phyloP scores from a whole-genome alignment of 192 early-diverging fungal genomes.

The Entomortierella lignicola region DNA sequence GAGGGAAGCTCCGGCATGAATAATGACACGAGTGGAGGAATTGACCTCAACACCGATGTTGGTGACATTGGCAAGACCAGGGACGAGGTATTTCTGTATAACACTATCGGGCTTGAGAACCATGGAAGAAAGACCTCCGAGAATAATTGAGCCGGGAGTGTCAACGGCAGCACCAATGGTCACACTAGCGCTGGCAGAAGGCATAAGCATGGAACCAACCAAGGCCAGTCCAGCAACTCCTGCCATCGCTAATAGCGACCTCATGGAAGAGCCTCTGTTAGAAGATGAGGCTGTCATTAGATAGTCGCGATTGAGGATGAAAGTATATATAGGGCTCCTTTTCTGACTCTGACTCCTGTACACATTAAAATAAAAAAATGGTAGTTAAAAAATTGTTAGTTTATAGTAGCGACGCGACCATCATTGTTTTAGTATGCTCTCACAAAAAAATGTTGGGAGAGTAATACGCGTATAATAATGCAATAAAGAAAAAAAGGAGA shows the following conservation, averaged over 20 bases:
- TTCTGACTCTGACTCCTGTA: not conserved
- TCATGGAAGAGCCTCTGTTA: constrained; percentile 12
- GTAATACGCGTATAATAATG: no score
- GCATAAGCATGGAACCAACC: constrained; percentile 22
- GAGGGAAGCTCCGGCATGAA: constrained; percentile 21
- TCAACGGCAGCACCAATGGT: constrained; percentile 24
- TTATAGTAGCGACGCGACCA: no score
- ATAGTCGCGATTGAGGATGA: not conserved
- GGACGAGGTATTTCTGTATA: constrained; percentile 40
- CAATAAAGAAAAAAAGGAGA: no score
- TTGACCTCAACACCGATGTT: constrained; percentile 11
- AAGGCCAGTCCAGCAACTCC: constrained; percentile 38
- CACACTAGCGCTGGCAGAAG: constrained; percentile 37
- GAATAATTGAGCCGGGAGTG: constrained; percentile 44
- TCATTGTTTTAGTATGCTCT: no score
- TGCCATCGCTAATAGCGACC: constrained; percentile 36
- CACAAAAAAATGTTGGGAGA: no score
- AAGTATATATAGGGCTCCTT: not conserved
- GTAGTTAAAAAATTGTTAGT: not conserved
- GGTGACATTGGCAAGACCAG: constrained; percentile 48
- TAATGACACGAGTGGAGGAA: constrained; percentile 29
- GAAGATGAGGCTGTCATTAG: constrained; percentile 8
- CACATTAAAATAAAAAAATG: not conserved
- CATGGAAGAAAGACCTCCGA: constrained; percentile 29
- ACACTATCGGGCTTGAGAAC: constrained; percentile 45